phyloP scores from a whole-genome alignment of 108 stramenopile species.

The Cyclostephanos tholiformis region DNA sequence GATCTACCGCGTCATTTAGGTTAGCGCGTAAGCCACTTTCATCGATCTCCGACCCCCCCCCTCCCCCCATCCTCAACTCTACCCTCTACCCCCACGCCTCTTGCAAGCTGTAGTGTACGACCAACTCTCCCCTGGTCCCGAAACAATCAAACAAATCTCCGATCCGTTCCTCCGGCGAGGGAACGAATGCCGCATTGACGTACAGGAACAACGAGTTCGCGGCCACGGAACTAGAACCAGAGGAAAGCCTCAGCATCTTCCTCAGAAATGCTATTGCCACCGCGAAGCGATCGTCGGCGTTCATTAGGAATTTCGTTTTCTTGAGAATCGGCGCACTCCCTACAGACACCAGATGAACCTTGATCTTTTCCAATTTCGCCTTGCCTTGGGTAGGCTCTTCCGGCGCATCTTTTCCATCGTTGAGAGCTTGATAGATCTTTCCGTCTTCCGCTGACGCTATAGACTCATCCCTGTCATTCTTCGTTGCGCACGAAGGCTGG shows the following conservation, averaged over 20 bases:
- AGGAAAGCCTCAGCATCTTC: conserved; percentile 66
- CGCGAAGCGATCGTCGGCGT: conserved; percentile 66
- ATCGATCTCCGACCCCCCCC: neutral
- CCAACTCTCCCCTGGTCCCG: conserved; percentile 76
- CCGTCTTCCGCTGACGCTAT: neutral
- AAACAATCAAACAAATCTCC: conserved; percentile 81
- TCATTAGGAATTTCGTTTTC: conserved; percentile 82
- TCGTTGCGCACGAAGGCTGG: neutral
- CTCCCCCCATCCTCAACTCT: no score
- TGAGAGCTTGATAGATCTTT: neutral
- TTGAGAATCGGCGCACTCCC: conserved; percentile 87
- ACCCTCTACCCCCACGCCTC: conserved; percentile 79
- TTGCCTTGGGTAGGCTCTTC: conserved; percentile 5
- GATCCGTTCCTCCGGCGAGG: conserved; percentile 70
- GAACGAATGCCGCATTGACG: conserved; percentile 77
- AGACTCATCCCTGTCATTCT: neutral
- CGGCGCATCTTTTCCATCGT: neutral
- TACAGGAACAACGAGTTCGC: conserved; percentile 73
- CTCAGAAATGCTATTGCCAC: conserved; percentile 68
- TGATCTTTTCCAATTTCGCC: conserved; percentile 57
- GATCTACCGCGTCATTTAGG: neutral
- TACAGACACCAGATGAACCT: conserved; percentile 87
- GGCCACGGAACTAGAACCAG: neutral
- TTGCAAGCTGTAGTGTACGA: conserved; percentile 88
- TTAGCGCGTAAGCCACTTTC: neutral